Percentiles rank a stretch among this genome's conserved stretches.
Conservation (phyloP, 352 stramenopile genomes). For the Phytophthora nicotianae region DNA sequence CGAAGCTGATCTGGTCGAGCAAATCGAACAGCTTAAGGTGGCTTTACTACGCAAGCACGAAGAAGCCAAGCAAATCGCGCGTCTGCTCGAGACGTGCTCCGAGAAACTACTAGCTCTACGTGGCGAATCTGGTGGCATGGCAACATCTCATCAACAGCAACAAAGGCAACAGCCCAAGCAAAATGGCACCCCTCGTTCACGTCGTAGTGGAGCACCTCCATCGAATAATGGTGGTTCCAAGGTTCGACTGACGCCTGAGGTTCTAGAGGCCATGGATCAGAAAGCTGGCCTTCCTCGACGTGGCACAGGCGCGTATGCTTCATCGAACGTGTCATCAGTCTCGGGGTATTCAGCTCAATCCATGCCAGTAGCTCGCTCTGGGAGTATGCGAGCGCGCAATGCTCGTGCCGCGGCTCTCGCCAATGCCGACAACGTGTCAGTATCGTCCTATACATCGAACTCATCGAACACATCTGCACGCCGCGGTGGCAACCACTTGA, state of each 20-base stretch:
- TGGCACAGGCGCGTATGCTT: constrained; percentile 50
- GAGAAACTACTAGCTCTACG: constrained; percentile 58
- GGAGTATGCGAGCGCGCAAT: constrained; percentile 35
- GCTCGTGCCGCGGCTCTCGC: constrained; percentile 34
- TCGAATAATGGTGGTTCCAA: constrained; percentile 38
- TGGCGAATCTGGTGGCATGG: constrained; percentile 10
- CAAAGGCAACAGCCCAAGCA: constrained; percentile 23
- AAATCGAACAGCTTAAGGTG: constrained; percentile 73
- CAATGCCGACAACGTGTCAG: constrained; percentile 56
- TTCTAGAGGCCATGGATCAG: constrained; percentile 62
- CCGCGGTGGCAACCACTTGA: constrained; percentile 34
- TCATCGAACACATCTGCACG: constrained; percentile 46
- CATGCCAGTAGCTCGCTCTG: constrained; percentile 38
- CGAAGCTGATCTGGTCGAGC: constrained; percentile 62
- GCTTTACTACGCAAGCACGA: constrained; percentile 79
- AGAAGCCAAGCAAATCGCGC: constrained; percentile 72
- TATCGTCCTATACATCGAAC: constrained; percentile 63
- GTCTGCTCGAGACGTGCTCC: constrained; percentile 56
- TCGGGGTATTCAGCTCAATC: constrained; percentile 62
- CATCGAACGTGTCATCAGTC: constrained; percentile 69
- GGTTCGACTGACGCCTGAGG: constrained; percentile 57
- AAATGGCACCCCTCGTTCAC: constrained; percentile 15
- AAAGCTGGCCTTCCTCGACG: constrained; percentile 57
- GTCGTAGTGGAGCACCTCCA: constrained; percentile 13
- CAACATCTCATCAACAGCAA: constrained; percentile 22